These are phyloP conservation scores for Ogataea paraovalis DNA, from an alignment of 805 yeast species.

Conservation along the genomic window DNA sequence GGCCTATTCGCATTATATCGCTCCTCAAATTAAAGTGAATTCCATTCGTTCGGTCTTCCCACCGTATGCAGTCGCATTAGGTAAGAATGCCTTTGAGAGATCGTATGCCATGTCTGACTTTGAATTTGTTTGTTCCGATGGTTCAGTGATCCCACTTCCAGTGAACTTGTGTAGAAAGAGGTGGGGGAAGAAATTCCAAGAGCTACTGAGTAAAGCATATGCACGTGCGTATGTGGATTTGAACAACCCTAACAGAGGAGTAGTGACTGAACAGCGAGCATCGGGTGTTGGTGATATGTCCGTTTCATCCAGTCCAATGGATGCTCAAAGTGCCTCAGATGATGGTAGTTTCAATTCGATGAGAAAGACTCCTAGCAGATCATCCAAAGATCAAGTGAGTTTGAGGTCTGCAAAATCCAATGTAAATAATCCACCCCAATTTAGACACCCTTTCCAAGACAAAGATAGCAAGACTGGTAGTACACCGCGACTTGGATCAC, in stretches of 20 bases:
- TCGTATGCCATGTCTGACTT: slow-evolving; percentile 65
- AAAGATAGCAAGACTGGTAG: slow-evolving; percentile 16
- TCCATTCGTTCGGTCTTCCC: slow-evolving; percentile 69
- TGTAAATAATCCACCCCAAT: slow-evolving; percentile 41
- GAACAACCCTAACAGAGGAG: slow-evolving; percentile 6
- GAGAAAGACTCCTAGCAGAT: slow-evolving; percentile 3
- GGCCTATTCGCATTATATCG: slow-evolving; percentile 70
- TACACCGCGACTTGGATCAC: slow-evolving; percentile 14
- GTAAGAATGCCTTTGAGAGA: slow-evolving; percentile 68
- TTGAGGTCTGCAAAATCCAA: slow-evolving; percentile 3
- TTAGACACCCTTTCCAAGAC: slow-evolving; percentile 71
- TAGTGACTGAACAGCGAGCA: not conserved
- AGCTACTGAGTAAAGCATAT: slow-evolving; percentile 58
- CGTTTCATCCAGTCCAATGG: not conserved
- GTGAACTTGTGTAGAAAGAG: slow-evolving; percentile 58
- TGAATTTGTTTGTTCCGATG: slow-evolving; percentile 67
- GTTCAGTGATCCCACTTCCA: slow-evolving; percentile 63
- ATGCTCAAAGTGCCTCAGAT: slow-evolving; percentile 7
- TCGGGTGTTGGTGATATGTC: not conserved
- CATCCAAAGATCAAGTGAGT: slow-evolving; percentile 14
- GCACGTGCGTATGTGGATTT: slow-evolving; percentile 46
- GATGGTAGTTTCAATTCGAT: slow-evolving; percentile 10
- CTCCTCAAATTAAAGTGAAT: slow-evolving; percentile 64
- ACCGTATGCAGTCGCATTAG: slow-evolving; percentile 72
- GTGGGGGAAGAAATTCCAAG: slow-evolving; percentile 74